A percentile compares a stretch with the other conserved stretches of the same genome.
Evolutionary conservation across 176 grass and related monocot genomes (phyloP).

Genomic region (Otatea glauca): DNA sequence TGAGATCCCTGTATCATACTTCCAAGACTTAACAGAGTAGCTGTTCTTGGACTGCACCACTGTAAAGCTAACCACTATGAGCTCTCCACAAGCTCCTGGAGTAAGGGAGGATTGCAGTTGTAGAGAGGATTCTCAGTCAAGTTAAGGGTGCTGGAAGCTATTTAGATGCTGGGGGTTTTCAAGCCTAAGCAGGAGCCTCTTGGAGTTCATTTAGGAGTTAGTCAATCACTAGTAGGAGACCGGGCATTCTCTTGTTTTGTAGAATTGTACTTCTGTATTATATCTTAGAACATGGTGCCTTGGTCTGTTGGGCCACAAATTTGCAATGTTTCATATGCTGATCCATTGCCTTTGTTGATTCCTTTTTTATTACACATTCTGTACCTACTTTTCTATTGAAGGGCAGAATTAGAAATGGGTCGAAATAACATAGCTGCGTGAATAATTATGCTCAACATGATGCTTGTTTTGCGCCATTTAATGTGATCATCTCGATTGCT

Average conservation of each 20-base stretch:
- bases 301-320: slow-evolving; percentile 24
- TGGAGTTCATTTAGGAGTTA: slow-evolving; percentile 36
- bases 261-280: slow-evolving; percentile 53
- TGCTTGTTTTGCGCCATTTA: neutral
- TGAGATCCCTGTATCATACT: slow-evolving; percentile 61
- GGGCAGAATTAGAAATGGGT: neutral
- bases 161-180: slow-evolving; percentile 20
- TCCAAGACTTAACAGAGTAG: slow-evolving; percentile 51
- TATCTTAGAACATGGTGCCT: slow-evolving; percentile 45
- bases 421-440: neutral
- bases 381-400: neutral
- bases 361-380: neutral
- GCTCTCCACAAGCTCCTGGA: slow-evolving; percentile 45
- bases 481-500: neutral
- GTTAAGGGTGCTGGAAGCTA: slow-evolving; percentile 40
- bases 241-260: slow-evolving; percentile 48
- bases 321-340: slow-evolving; percentile 49
- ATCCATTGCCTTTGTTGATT: slow-evolving; percentile 15
- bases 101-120: slow-evolving; percentile 25
- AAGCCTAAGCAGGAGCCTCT: slow-evolving; percentile 17
- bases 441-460: slow-evolving; percentile 5
- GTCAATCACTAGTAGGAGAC: slow-evolving; percentile 28
- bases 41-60: slow-evolving; percentile 22
- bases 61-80: slow-evolving; percentile 47
- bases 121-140: slow-evolving; percentile 36